Evolutionary conservation across 768 basidiomycete genomes (phyloP).

Genomic region (Phlebiopsis flavidoalba): DNA sequence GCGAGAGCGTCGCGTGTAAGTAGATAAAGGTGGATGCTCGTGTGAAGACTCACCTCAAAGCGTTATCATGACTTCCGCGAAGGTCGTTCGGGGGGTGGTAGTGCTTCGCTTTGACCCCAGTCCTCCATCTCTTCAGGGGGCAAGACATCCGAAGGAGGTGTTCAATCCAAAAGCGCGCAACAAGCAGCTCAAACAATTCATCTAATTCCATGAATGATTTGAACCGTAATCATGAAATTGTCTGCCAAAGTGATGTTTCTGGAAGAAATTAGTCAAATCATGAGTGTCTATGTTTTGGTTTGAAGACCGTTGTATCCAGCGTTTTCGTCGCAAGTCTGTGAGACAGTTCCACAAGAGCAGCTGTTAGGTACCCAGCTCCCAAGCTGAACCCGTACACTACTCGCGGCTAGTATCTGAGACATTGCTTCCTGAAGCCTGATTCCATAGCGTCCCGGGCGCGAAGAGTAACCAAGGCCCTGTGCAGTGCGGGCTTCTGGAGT

Average conservation of each 20-base stretch:
- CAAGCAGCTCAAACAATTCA: slow-evolving; percentile 76
- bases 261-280: background rate
- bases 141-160: slow-evolving; percentile 64
- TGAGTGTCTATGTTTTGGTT: background rate
- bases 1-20: background rate
- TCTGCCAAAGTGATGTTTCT: slow-evolving; percentile 75
- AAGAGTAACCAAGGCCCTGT: too few species aligned
- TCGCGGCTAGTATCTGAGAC: too few species aligned
- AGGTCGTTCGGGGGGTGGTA: too few species aligned
- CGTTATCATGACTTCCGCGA: slow-evolving; percentile 82
- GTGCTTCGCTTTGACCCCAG: slow-evolving; percentile 81
- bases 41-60: slow-evolving; percentile 56
- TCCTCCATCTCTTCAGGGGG: slow-evolving; percentile 54
- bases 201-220: slow-evolving; percentile 86
- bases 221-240: slow-evolving; percentile 94
- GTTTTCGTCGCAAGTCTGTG: slow-evolving; percentile 85
- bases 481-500: too few species aligned
- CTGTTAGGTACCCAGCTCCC: too few species aligned
- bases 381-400: too few species aligned
- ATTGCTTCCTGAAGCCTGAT: too few species aligned
- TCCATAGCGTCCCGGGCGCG: too few species aligned
- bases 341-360: slow-evolving; percentile 84
- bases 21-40: background rate
- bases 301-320: slow-evolving; percentile 60
- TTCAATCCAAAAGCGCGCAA: slow-evolving; percentile 74